Evolutionary conservation across 1,284 basidiomycete genomes (phyloP), one percentile per base, ranked within the genome.

Genomic region (Kwoniella shivajii): DNA sequence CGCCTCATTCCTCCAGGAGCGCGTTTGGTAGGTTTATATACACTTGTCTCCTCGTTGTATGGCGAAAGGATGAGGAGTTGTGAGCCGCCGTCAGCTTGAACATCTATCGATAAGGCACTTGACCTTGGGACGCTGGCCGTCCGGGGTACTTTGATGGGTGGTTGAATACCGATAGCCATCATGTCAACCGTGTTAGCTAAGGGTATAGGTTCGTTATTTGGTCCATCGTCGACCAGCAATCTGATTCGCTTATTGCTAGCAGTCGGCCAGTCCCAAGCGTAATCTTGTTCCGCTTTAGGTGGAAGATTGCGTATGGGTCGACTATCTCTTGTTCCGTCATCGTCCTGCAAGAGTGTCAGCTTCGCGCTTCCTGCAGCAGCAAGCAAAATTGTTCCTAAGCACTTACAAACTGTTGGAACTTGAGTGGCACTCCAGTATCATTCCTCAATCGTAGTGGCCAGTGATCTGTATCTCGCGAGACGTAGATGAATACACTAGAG

Each of bases 401-500:
- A 64, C 79, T 69, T 68, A 90, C 92, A 69, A 83, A 84, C 78
- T 99, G 95, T 65, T 82, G 86, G 64, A 97, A 84, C 7, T 80
- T 80, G 67, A 96, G 80, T 0, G 81, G 73, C 57, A 88, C 82
- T 63, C 90, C 87, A 57, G 90, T 95, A 52, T 89, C 86, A 67
- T 99, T 99, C 71, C 94, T 90, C 51, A 99, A 84, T 49, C 83
- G 82, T 75, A 95, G 93, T 1, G 96, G 95, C 92, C 93, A 98
- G 1, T 83, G 83, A 42, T 86, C 59, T 9, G 80, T 81, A 43
- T 92, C 88, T 46, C 80, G 76, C 26, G 83, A 82, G 57, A 99
- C 79, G 56, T 85, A 84, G 34, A 98, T 81, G 77, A 96, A 98
- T 56, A 99, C 91, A 2, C 88, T 91, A 1, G 96, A 87, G 0